A percentile compares a stretch with the other conserved stretches of the same genome.
Evolutionary conservation across 805 yeast species (phyloP).

Genomic region (Torulaspora maleeae): DNA sequence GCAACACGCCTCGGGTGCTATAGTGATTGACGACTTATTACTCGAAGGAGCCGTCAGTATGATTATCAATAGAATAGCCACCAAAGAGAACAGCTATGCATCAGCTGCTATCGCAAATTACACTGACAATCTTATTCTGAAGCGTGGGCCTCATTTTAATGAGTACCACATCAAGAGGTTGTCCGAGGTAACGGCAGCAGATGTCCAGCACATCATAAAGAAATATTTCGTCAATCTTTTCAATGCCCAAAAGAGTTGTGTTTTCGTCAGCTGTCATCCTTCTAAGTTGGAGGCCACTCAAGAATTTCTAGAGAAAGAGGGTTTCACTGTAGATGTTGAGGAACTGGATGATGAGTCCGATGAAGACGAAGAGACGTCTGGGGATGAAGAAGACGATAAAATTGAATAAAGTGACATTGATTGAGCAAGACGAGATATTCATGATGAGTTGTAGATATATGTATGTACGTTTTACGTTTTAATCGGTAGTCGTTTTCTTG

Average conservation of each 20-base stretch:
- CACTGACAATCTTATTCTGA: constrained; percentile 58
- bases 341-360: constrained; percentile 43
- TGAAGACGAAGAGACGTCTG: constrained; percentile 26
- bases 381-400: constrained; percentile 8
- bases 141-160: constrained; percentile 66
- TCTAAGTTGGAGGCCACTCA: constrained; percentile 47
- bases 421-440: background rate
- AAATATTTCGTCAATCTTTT: constrained; percentile 66
- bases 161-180: constrained; percentile 49
- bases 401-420: too few relatives aligned
- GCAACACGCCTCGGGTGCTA: constrained; percentile 52
- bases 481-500: too few relatives aligned
- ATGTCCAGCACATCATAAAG: constrained; percentile 39
- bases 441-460: background rate
- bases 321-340: constrained; percentile 59
- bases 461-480: background rate
- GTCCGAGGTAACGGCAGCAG: constrained; percentile 46
- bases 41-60: constrained; percentile 73
- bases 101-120: constrained; percentile 65
- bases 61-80: constrained; percentile 67
- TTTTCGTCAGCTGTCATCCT: constrained; percentile 74
- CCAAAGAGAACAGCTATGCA: constrained; percentile 56
- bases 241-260: constrained; percentile 47
- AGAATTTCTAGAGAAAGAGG: constrained; percentile 45
- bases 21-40: constrained; percentile 51